Base-by-base conservation (phyloP, 1,139 yeast genomes). In the Eremothecium cymbalariae region DNA sequence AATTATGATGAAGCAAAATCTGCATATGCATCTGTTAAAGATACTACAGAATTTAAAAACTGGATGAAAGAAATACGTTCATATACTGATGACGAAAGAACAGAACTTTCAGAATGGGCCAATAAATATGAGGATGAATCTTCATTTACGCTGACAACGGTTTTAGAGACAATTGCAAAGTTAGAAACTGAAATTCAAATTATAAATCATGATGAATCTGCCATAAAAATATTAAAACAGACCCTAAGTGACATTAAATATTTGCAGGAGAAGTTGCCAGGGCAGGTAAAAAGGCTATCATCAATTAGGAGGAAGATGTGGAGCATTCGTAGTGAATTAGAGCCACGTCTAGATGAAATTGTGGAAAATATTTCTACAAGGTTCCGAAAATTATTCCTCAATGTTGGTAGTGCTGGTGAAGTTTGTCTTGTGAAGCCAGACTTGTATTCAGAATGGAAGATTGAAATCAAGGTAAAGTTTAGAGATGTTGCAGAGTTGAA, bases 391-490 rank as follows among this genome's bases (percentile, higher is more conserved):
- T 70, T 83, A 34, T 84, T 90, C 57, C 63, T 67, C 6, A 67
- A 73, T 14, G 88, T 88, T 28, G 95, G 94, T 1, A 81, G 93
- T 55, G 84, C 77, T 27, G 98, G 99, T 8, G 74, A 73, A 46
- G 86, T 93, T 2, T 68, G 67, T 36, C 53, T 86, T 18, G 72
- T 71, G 31, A 68, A 66, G 33, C 67, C 65, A 1, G 71, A 66
- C 9, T 62, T 72, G 33, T 85, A 67, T 51, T 67, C 70, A 19
- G 77, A 85, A 34, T 93, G 98, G 97, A 74, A 76, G 44, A 61
- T 93, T 34, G 84, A 84, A 45, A 83, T 93, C 32, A 60, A 77
- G 58, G 97, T 90, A 9, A 78, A 85, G 46, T 93, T 90, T 57
- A 69, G 98, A 51, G 83, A 79, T 44, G 74, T 70, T 35, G 77